Base-by-base conservation (phyloP, 805 yeast species). In the Yamadazyma olivae region DNA sequence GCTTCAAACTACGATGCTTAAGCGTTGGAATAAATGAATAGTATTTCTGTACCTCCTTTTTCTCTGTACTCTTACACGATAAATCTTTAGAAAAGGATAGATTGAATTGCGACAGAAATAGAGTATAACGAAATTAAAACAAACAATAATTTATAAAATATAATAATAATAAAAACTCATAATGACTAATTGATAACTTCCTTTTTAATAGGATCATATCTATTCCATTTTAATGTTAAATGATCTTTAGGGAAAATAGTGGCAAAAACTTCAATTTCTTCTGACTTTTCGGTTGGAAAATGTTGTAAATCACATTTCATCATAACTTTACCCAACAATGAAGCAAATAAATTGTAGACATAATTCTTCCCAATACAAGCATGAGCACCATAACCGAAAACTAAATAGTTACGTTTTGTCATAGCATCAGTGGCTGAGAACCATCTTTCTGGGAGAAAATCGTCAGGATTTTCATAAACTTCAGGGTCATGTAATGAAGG, bases 201-300 rank as follows among this genome's bases (percentile, higher is more conserved):
- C 6, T 16, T 27, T 14, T 25, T 18, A 20, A 41, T 39, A 12
- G 83, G 79, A 46, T 84, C 84, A 67, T 93, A 79, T 49, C 57
- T 67, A 32, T 68, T 71, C 71, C 90, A 91, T 50, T 80, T 70
- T 58, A 93, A 67, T 46, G 86, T 77, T 57, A 95, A 79, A 60
- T 93, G 96, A 65, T 93, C 99, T 61, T 87, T 80, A 18, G 99
- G 99, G 84, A 93, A 93, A 57, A 93, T 89, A 14, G 99, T 93
- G 18, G 99, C 99, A 59, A 93, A 93, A 26, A 93, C 98, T 57
- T 88, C 86, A 55, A 93, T 89, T 55, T 88, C 81, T 68, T 93
- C 99, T 49, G 91, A 81, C 49, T 82, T 69, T 27, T 81, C 83
- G 17, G 99, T 93, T 31, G 83, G 79, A 46, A 79, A 74, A 61